Conservation (phyloP, 2,329 filamentous ascomycete species). For the Sphaerulina musiva region DNA sequence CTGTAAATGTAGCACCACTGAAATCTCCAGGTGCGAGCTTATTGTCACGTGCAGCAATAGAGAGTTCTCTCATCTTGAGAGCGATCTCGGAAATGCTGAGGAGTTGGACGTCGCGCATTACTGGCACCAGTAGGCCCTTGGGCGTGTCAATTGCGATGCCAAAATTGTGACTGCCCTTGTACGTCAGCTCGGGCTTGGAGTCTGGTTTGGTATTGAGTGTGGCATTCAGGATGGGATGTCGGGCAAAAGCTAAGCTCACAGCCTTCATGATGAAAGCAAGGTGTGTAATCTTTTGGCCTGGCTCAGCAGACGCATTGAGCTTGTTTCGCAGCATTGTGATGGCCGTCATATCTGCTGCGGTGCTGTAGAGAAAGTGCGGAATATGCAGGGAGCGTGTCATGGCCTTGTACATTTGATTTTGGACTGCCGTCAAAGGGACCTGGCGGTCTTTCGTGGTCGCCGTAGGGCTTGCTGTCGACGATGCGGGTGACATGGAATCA, state of each 20-base stretch:
- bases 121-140: slow-evolving; percentile 78
- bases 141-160: slow-evolving; percentile 95
- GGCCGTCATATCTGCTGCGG: slow-evolving; percentile 75
- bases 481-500: slow-evolving; percentile 36
- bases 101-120: slow-evolving; percentile 74
- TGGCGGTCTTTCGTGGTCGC: slow-evolving; percentile 54
- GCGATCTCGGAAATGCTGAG: slow-evolving; percentile 75
- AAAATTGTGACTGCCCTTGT: slow-evolving; percentile 85
- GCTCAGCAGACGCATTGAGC: slow-evolving; percentile 55
- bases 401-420: slow-evolving; percentile 91
- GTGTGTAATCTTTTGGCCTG: slow-evolving; percentile 65
- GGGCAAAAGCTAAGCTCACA: slow-evolving; percentile 72
- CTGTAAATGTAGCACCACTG: slow-evolving; percentile 80
- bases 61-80: slow-evolving; percentile 65
- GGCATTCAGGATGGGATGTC: slow-evolving; percentile 82
- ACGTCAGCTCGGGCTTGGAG: slow-evolving; percentile 63
- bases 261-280: slow-evolving; percentile 96
- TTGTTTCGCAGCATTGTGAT: slow-evolving; percentile 66
- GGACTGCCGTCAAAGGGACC: slow-evolving; percentile 66
- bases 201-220: slow-evolving; percentile 60
- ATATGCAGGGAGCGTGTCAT: slow-evolving; percentile 91
- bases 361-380: slow-evolving; percentile 91
- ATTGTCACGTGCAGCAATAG: slow-evolving; percentile 64
- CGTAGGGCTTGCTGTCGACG: slow-evolving; percentile 32
- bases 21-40: slow-evolving; percentile 71